Evolutionary conservation across 257 asterid species (phyloP), one percentile per base, ranked within the genome.

Genomic region (Solanum rostratum): DNA sequence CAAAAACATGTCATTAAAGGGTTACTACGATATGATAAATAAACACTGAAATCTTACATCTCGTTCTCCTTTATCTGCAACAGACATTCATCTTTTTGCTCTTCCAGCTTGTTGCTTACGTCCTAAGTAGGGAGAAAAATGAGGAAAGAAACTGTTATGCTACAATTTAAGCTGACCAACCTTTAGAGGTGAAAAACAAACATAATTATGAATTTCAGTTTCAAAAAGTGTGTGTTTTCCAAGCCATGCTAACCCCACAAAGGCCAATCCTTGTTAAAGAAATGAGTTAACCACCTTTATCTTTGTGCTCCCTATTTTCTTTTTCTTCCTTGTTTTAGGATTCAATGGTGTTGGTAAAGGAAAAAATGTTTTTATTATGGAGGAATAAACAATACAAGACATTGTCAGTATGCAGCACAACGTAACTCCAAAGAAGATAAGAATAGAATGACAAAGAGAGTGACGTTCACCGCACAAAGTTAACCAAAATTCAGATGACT

Each of bases 11-110:
- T 9, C 60, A 76, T 46, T 74, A 27, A 74, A 24, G n/a, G 5
- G 62, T 50, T 49, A 76, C 82, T 76, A 49, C n/a, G 3, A 76
- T 10, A 27, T 49, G 62, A 76, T 76, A 49, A 76, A 76, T 76
- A 68, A 50, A 29, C 33, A 85, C 73, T 84, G 54, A 24, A 79
- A 86, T 73, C 98, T 95, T 93, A 97, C 99, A 90, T 95, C 89
- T 93, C 99, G 85, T 97, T 97, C 91, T 97, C 99, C 91, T 97
- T 91, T 85, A 97, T 93, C 91, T 95, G 99, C 79, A 97, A 88
- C 83, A 97, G 90, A 82, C 93, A 91, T 65, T 97, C 99, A 86
- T 94, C 97, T 88, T 97, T 97, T 91, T 97, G 99, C 90, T 94
- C 97, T 84, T 95, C 98, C 93, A 97, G 94, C 94, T 94, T 97